phyloP scores from a whole-genome alignment of 2,329 filamentous ascomycete genomes.

The Niveomyces coronatus region DNA sequence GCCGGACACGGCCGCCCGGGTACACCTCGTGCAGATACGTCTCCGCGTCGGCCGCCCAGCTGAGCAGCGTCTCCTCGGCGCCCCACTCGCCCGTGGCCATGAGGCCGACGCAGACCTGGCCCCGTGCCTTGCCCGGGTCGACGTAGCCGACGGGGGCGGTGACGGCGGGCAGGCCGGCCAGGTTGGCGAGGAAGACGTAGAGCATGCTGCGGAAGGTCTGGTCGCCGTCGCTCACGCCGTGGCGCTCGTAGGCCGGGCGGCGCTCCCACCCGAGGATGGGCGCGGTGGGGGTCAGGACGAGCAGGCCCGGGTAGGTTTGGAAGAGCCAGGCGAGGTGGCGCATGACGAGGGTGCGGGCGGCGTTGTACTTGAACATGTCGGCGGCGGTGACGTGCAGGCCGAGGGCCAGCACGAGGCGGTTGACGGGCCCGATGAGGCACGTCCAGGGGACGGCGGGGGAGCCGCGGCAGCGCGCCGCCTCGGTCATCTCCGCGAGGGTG shows the following conservation, averaged over 20 bases:
- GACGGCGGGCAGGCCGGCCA: conserved; percentile 66
- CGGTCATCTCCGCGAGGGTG: conserved; percentile 62
- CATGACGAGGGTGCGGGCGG: conserved; percentile 69
- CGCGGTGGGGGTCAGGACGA: conserved; percentile 70
- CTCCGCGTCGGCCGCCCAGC: conserved; percentile 49
- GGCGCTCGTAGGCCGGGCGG: conserved; percentile 43
- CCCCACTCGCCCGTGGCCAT: conserved; percentile 60
- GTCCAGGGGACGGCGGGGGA: conserved; percentile 39
- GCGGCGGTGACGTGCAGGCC: conserved; percentile 52
- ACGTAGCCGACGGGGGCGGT: conserved; percentile 66
- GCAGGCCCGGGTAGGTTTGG: conserved; percentile 57
- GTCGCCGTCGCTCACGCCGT: conserved; percentile 69
- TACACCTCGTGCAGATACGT: conserved; percentile 39
- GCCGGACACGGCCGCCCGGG: conserved; percentile 38
- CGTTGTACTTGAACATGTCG: conserved; percentile 64
- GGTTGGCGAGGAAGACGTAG: conserved; percentile 79
- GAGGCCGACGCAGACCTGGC: conserved; percentile 49
- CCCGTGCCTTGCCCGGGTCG: conserved; percentile 43
- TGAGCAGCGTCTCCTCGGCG: conserved; percentile 50
- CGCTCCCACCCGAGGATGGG: conserved; percentile 68
- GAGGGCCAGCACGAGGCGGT: conserved; percentile 58
- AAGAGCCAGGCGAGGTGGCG: conserved; percentile 64
- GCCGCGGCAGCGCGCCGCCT: conserved; percentile 31
- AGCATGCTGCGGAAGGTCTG: conserved; percentile 67
- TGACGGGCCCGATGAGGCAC: conserved; percentile 50